These are phyloP conservation scores for Teratosphaeria gauchensis DNA, from an alignment of 2,329 filamentous ascomycete genomes.

Conservation along the genomic window DNA sequence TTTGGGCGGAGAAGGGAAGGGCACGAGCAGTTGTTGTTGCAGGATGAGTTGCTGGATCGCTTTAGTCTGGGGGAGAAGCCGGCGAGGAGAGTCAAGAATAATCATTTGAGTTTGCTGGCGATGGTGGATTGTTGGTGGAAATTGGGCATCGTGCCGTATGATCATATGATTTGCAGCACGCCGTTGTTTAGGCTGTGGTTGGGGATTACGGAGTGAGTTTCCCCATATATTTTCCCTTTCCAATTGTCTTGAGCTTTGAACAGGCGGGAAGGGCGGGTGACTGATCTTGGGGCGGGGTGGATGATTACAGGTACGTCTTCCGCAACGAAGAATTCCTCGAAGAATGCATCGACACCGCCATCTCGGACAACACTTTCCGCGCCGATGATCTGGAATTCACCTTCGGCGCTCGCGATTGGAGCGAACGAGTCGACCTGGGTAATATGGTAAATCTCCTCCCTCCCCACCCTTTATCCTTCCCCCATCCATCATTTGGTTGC, in stretches of 20 bases:
- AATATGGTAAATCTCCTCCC: constrained; percentile 60
- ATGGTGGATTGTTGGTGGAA: constrained; percentile 99
- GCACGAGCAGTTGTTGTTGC: constrained; percentile 59
- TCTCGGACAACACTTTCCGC: constrained; percentile 86
- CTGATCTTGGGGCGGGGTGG: too few relatives aligned
- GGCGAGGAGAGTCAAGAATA: constrained; percentile 68
- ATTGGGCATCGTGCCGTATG: constrained; percentile 86
- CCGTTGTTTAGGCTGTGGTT: constrained; percentile 94
- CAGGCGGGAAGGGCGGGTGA: too few relatives aligned
- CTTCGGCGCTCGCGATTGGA: constrained; percentile 93
- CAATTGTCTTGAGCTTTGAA: too few relatives aligned
- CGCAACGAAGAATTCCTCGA: constrained; percentile 63
- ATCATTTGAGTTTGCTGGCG: constrained; percentile 82
- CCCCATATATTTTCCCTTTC: background rate
- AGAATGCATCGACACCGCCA: constrained; percentile 73
- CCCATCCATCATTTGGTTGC: too few relatives aligned
- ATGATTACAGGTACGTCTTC: constrained; percentile 76
- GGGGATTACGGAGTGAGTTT: constrained; percentile 67
- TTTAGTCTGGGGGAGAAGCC: constrained; percentile 71
- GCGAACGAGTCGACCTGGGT: constrained; percentile 80
- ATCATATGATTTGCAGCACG: constrained; percentile 99
- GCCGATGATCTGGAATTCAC: constrained; percentile 95
- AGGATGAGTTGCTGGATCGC: constrained; percentile 73
- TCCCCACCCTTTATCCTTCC: too few relatives aligned
- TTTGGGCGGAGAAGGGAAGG: constrained; percentile 42